Evolutionary conservation across 148 eudicot species (phyloP), one percentile per base, ranked within the genome.

Genomic region (Persicaria maculosa): DNA sequence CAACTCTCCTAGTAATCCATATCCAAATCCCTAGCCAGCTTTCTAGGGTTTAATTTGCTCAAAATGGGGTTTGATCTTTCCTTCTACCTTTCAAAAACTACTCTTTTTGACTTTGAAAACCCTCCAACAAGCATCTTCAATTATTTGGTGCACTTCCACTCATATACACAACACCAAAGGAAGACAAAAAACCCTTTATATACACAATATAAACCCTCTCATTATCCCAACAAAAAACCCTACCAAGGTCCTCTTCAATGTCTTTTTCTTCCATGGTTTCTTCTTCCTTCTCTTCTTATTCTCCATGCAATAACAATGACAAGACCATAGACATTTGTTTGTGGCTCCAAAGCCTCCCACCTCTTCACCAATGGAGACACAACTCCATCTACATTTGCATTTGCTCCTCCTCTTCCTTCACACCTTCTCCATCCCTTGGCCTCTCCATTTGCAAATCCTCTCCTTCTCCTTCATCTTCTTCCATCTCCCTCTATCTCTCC

Each of bases 311-410:
- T 14, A 52, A 16, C 11, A 71, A 45, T 89, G 91, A 22, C 94
- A 96, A 19, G 83, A 11, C 6, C 40, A 31, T 31, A 44, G 84
- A 94, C 78, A 70, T 88, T 69, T 94, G 89, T 86, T 47, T 84
- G 57, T 94, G 98, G 95, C 87, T 94, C 68, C 85, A 82, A 48
- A 91, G 70, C 71, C 88, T 89, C 67, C 95, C 98, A 59, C 89
- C 86, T 50, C 71, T 71, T 11, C 46, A 71, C 68, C 84, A 89
- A 79, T 89, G 93, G 97, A 80, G 75, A 72, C 74, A 71, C 40
- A 69, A 89, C 70, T 79, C 83, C 40, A 79, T 84, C 74, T 85
- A 90, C 52, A 84, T 74, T 36, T 79, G 78, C 79, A 81, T 91
- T 9, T 94, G 85, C 73, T 81, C 86, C 76, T 85, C 84, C 44